Evolutionary conservation across 768 basidiomycete species (phyloP), one percentile per base, ranked within the genome.

Genomic region (Panaeolus cyanescens): DNA sequence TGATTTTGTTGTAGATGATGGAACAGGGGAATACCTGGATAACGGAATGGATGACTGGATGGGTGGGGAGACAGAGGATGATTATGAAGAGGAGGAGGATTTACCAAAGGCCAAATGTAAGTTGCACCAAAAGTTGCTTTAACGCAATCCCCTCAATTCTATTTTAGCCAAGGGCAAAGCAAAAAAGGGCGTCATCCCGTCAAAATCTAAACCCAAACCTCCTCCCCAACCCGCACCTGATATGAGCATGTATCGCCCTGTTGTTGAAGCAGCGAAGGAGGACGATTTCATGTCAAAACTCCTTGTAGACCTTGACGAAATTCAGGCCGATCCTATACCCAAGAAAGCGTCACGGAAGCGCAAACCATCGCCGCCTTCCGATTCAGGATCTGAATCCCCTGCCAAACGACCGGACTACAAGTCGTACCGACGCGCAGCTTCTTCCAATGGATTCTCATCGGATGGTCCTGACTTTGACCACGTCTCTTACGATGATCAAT

Each of bases 1-100:
- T 65, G 97, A 99, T 72, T 99, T 99, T 63, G 93, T 99, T 19
- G 89, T 91, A 34, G 97, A 99, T 69, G 97, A 99, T 76, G 95
- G 95, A 28, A 84, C 90, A 0, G 84, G 80, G 13, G 97, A 94
- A 5, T 99, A 99, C 68, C 88, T 90, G 72, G 97, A 99, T 77
- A 93, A 97, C 70, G 97, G 97, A 4, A 89, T 95, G 88, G 97
- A 99, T 61, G 95, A 96, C 69, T 98, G 93, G 90, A 85, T 83
- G 32, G 83, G 82, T 28, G 84, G 79, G 8, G 80, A 82, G 30
- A 80, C 83, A 53, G 82, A 84, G n/a, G 63, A 82, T 30, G 81
- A 83, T 6, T 84, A 88, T 13, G 78, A 77, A 8, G 87, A 86
- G 56, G 84, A 84, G 39, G 87, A 86, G 17, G 75, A 75, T 4